Evolutionary conservation across 2,329 filamentous ascomycete genomes (phyloP), one percentile per base, ranked within the genome.

Genomic region (Raffaelea arxii): DNA sequence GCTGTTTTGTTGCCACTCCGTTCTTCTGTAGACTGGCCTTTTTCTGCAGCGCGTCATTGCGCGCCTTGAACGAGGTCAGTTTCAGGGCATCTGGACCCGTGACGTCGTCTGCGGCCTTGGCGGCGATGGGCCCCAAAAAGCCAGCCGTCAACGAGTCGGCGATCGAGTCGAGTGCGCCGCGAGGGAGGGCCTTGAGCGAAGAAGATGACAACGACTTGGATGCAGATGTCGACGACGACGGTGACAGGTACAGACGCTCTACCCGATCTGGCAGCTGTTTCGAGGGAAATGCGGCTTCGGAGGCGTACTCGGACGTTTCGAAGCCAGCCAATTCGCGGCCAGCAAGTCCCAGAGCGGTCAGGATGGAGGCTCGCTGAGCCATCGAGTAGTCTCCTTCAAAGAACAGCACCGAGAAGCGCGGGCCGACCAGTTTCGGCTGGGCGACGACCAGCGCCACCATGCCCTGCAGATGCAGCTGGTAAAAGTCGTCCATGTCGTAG

Each of bases 321-420:
- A 86, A 79, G 0, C 92, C 90, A 2, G 88, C 87, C 10, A 98
- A 65, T 63, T 97, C 90, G 49, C 91, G 78, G 2, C 86, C 86
- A 25, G 84, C 79, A 0, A 98, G 68, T 0, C 90, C 91, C 4
- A 98, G 68, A 0, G 86, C 82, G 19, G 87, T 83, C 44, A 98
- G 80, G 32, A 97, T 74, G 0, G 85, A 79, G 7, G 84, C 86
- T 35, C 92, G 77, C 61, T 97, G 91, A 0, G 82, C 78, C 32
- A 97, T 69, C 0, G 90, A 95, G 62, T 92, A 90, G 59, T 98
- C 92, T 16, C 90, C 90, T 37, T 88, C 83, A 60, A 96, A 97
- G 60, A 92, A 94, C 0, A 85, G 84, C 47, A 82, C 80, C 3
- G 84, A 80, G 49, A 94, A 86, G 84, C 87, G 94, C 14, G 80